A percentile compares a stretch with the other conserved stretches of the same genome.
Evolutionary conservation across 345 rosid species (phyloP).

Genomic region (Salix viminalis): DNA sequence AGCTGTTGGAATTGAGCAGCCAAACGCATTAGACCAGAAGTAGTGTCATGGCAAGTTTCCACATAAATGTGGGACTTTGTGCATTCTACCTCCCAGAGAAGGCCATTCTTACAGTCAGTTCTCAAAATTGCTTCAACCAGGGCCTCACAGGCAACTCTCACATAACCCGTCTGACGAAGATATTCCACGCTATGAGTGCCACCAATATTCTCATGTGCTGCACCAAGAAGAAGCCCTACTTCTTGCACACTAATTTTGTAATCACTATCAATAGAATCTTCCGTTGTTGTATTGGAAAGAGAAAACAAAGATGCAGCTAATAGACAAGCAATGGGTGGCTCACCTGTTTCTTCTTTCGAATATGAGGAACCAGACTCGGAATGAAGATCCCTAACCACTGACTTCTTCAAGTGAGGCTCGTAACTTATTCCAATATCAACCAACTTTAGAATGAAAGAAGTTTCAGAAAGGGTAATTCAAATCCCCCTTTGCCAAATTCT

Average conservation of each 20-base stretch:
- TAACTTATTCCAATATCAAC: conserved; percentile 87
- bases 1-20: conserved; percentile 75
- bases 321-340: conserved; percentile 58
- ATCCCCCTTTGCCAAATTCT: conserved; percentile 30
- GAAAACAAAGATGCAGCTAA: conserved; percentile 80
- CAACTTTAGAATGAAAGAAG: conserved; percentile 68
- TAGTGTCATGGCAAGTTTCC: conserved; percentile 87
- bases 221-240: conserved; percentile 80
- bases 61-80: conserved; percentile 56
- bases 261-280: conserved; percentile 40
- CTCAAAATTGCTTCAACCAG: conserved; percentile 60
- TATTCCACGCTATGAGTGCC: conserved; percentile 52
- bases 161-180: conserved; percentile 64
- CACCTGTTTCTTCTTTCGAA: conserved; percentile 31
- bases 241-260: conserved; percentile 68
- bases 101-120: conserved; percentile 49
- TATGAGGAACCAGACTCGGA: conserved; percentile 26
- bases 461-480: conserved; percentile 28
- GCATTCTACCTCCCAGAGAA: conserved; percentile 77
- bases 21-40: conserved; percentile 66
- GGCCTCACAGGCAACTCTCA: conserved; percentile 74
- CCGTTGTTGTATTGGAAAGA: conserved; percentile 42
- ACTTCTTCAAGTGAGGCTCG: conserved; percentile 57
- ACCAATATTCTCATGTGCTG: conserved; percentile 42
- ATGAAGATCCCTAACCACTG: conserved; percentile 13